Base-by-base conservation (phyloP, 768 basidiomycete species). In the Amanita brunnescens region DNA sequence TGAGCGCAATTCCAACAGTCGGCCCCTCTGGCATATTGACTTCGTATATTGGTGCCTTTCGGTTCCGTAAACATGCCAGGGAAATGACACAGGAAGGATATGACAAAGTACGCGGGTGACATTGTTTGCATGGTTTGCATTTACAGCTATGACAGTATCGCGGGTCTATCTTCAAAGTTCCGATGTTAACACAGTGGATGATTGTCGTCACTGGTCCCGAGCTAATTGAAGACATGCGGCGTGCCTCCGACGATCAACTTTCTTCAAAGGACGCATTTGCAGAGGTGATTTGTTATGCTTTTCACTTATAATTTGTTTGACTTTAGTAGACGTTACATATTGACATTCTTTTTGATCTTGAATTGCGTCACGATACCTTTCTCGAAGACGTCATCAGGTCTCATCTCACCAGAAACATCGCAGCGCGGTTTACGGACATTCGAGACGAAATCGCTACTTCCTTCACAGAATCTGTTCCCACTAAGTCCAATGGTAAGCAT, bases 201-300 rank as follows among this genome's bases (percentile, higher is more conserved):
- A 66, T 78, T n/a, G 59, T 79, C 6, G 61, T 73, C 20, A 66
- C 69, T 5, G 70, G 74, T 0, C 62, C 62, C 0, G 53, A 62
- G 21, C 63, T 67, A 30, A 61, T 76, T 16, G 73, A 78, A 5
- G 74, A 77, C 40, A 55, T 80, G 21, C 69, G 71, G 39, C 71
- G 63, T 51, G 71, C 72, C 16, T 65, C 71, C 4, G 76, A 77
- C 47, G 66, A 74, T n/a, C 65, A 66, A 24, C 62, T 78, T 6
- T 77, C 75, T 23, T 66, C 72, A 44, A 53, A 57, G 51, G 66
- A 70, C 18, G 70, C 70, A 4, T 64, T 70, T 38, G 56, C 61
- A 46, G 72, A 47, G 33, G 45, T 47, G 42, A 30, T 21, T 30
- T 23, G 37, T 32, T 37, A 12, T 16, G 4, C 30, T 18, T 32